A percentile compares a stretch with the other conserved stretches of the same genome.
These are phyloP conservation scores for Neospora caninum DNA, from an alignment of 169 alveolate genomes.

Conservation along the genomic window DNA sequence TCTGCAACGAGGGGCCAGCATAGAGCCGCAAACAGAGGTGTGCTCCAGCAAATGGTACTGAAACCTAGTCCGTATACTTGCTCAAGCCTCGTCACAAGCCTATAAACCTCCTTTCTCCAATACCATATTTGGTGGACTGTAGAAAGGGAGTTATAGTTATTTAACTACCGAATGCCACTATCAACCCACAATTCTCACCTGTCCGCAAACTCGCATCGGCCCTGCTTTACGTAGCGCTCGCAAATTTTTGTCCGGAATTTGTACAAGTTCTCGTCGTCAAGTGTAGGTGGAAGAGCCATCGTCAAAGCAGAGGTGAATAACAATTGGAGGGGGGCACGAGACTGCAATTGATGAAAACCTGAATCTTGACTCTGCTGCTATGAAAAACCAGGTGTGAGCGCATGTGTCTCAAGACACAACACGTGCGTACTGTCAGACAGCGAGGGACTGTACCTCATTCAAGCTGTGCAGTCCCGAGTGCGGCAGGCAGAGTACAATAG, in stretches of 20 bases:
- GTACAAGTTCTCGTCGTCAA: slow-evolving; percentile 60
- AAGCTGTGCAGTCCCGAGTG: neutral
- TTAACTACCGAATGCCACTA: too few species aligned
- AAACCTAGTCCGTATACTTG: neutral
- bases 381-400: neutral
- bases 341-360: neutral
- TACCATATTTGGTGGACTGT: neutral
- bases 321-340: neutral
- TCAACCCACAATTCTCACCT: slow-evolving; percentile 5
- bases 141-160: too few species aligned
- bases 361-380: neutral
- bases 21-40: neutral
- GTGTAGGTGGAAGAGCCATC: slow-evolving; percentile 55
- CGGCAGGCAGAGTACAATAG: neutral
- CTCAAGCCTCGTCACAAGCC: too few species aligned
- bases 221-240: slow-evolving; percentile 66
- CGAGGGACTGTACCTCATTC: neutral
- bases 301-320: neutral
- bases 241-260: slow-evolving; percentile 63
- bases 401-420: neutral
- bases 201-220: slow-evolving; percentile 63
- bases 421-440: neutral
- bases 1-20: slow-evolving; percentile 15
- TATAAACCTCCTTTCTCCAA: neutral
- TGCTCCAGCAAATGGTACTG: neutral